Evolutionary conservation across 805 yeast genomes (phyloP), one percentile per base, ranked within the genome.

Genomic region (Candida railenensis): DNA sequence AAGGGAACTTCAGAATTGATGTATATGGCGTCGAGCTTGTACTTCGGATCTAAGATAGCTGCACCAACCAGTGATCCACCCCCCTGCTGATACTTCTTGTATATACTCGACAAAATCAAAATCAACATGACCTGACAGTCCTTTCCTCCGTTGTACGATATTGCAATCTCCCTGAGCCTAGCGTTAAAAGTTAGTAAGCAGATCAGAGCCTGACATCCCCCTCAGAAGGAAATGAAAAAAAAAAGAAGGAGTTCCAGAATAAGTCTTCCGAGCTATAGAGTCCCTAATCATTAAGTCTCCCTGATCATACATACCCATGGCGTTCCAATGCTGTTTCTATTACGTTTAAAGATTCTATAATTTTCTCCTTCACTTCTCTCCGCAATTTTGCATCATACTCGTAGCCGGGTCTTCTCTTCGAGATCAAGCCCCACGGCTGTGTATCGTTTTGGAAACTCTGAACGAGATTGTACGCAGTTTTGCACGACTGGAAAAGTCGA

Each of bases 141-240:
- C 60, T 94, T 94, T 1, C 99, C 99, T 9, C 99, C 99, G 61
- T 94, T 94, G 64, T 86, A 94, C 2, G 96, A 87, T 12, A 94
- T 73, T 0, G 97, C 85, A 3, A 87, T 66, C 48, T 85, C 83
- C 15, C 62, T 58, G n/a, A 71, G 53, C 7, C 69, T 64, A 43
- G 4, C n/a, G n/a, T n/a, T n/a, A 25, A 45, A 19, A 34, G 44
- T 34, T 40, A 33, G 36, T 39, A 16, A 34, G 30, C 30, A 25
- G 30, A 7, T 25, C 5, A 25, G n/a, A n/a, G n/a, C n/a, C n/a
- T n/a, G n/a, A n/a, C n/a, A n/a, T n/a, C n/a, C n/a, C n/a, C n/a
- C n/a, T n/a, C n/a, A n/a, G n/a, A n/a, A n/a, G n/a, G n/a, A 11
- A 15, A n/a, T 21, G 16, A n/a, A 34, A 12, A 30, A 33, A 33